Conservation (phyloP, 495 filamentous ascomycete genomes). For the Hypoxylon lienhwacheense region DNA sequence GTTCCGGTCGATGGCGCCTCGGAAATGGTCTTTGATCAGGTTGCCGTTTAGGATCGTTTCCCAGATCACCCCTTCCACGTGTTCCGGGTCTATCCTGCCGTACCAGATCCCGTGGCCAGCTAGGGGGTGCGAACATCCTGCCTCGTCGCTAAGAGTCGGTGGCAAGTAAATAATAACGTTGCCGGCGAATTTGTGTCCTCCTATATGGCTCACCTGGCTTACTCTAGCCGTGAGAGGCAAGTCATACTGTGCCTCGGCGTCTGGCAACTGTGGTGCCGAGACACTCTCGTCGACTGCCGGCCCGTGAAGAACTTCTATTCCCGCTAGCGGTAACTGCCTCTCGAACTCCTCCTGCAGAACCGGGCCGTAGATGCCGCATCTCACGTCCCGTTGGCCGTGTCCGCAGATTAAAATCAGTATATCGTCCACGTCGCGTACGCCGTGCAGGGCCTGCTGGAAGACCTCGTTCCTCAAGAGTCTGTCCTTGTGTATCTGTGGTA, state of each 20-base stretch:
- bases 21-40: slow-evolving; percentile 75
- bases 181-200: slow-evolving; percentile 90
- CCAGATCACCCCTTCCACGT: slow-evolving; percentile 82
- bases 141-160: slow-evolving; percentile 46
- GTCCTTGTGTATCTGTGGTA: slow-evolving; percentile 55
- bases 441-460: slow-evolving; percentile 47
- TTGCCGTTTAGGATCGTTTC: slow-evolving; percentile 76
- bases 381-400: slow-evolving; percentile 73
- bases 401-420: slow-evolving; percentile 81
- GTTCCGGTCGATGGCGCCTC: slow-evolving; percentile 60
- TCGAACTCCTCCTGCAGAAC: slow-evolving; percentile 70
- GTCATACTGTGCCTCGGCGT: slow-evolving; percentile 31
- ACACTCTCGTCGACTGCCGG: slow-evolving; percentile 40
- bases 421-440: slow-evolving; percentile 63
- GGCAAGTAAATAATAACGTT: slow-evolving; percentile 93
- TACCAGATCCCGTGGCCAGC: slow-evolving; percentile 92
- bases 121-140: slow-evolving; percentile 55
- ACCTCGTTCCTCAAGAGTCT: slow-evolving; percentile 44
- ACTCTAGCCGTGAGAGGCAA: slow-evolving; percentile 56
- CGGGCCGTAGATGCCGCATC: slow-evolving; percentile 81
- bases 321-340: slow-evolving; percentile 40
- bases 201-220: slow-evolving; percentile 82
- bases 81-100: slow-evolving; percentile 79
- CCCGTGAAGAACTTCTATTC: slow-evolving; percentile 42
- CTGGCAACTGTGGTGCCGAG: slow-evolving; percentile 24